Base-by-base conservation (phyloP, 164 flowering plant genomes). In the Piper betle region DNA sequence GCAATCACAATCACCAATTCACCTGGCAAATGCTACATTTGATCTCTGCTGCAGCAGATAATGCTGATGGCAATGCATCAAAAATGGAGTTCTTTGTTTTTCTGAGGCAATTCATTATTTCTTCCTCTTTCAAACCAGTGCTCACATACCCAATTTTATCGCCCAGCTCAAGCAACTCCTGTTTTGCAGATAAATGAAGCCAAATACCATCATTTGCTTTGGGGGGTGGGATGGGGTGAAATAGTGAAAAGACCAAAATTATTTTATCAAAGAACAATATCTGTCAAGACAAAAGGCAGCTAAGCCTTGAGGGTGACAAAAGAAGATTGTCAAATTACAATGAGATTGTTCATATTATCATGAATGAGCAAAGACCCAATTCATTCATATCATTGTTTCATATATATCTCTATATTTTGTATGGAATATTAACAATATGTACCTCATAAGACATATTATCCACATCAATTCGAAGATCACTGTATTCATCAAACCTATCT, bases 11-110 rank as follows among this genome's bases (percentile, higher is more conserved):
- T 15, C 50, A 43, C n/a, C 42, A n/a, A 48, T 43, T 6, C 17
- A 83, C 91, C 75, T 85, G 91, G 73, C 91, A 85, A 57, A 83
- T 83, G 80, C 83, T 81, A 74, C 91, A 85, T 67, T 79, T 80
- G 74, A 67, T 53, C 12, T 77, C 81, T 33, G 19, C 63, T 5
- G 74, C 79, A 4, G 71, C 19, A 16, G 73, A 67, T 13, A 71
- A 53, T 52, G 62, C 72, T 37, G 77, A 73, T 9, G 78, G 68
- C n/a, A 75, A 60, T 39, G 75, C 58, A 41, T 68, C 76, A 62
- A 68, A 57, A 9, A 66, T 18, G 0, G 81, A 69, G 50, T 69
- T 74, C 62, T 83, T 82, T 20, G 71, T 71, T 74, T 77, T 85
- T 64, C 79, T 73, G 41, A 85, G 66, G 66, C 83, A 83, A 39